phyloP scores from a whole-genome alignment of 2,329 filamentous ascomycete genomes.

The Pseudocercospora vitis region DNA sequence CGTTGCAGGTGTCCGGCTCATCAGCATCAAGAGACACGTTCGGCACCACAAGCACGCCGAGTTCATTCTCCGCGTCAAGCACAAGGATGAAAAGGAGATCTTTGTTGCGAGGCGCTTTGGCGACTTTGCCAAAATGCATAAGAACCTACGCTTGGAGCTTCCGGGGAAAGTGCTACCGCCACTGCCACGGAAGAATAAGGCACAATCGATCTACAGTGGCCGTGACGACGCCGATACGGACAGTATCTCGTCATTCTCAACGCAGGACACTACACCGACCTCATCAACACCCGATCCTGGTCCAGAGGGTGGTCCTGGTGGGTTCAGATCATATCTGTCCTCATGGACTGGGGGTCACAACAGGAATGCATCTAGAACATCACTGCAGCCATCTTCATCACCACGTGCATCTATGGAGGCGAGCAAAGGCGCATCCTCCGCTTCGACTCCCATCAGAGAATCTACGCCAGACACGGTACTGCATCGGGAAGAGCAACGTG shows the following conservation, averaged over 20 bases:
- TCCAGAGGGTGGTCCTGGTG: constrained; percentile 33
- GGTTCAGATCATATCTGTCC: constrained; percentile 47
- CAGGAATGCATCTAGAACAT: constrained; percentile 44
- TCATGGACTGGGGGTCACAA: constrained; percentile 42
- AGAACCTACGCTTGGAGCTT: constrained; percentile 75
- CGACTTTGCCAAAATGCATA: constrained; percentile 80
- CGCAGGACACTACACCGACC: constrained; percentile 52
- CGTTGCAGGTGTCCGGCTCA: constrained; percentile 81
- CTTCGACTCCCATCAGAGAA: constrained; percentile 20
- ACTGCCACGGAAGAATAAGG: constrained; percentile 88
- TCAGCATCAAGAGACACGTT: constrained; percentile 78
- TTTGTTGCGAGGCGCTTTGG: constrained; percentile 85
- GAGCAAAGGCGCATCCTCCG: constrained; percentile 16
- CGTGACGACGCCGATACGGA: constrained; percentile 68
- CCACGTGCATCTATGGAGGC: constrained; percentile 38
- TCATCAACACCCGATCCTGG: constrained; percentile 17
- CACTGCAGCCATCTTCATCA: constrained; percentile 32
- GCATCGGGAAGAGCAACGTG: constrained; percentile 84
- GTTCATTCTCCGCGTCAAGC: constrained; percentile 84
- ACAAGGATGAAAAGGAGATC: constrained; percentile 69
- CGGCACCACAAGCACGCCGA: constrained; percentile 91
- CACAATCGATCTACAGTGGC: constrained; percentile 61
- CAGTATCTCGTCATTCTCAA: constrained; percentile 79
- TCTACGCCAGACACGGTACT: constrained; percentile 49
- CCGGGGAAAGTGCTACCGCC: constrained; percentile 87